Percentiles rank a stretch among this genome's conserved stretches.
phyloP scores from a whole-genome alignment of 805 yeast species.

The Zygotorulaspora danielsina region DNA sequence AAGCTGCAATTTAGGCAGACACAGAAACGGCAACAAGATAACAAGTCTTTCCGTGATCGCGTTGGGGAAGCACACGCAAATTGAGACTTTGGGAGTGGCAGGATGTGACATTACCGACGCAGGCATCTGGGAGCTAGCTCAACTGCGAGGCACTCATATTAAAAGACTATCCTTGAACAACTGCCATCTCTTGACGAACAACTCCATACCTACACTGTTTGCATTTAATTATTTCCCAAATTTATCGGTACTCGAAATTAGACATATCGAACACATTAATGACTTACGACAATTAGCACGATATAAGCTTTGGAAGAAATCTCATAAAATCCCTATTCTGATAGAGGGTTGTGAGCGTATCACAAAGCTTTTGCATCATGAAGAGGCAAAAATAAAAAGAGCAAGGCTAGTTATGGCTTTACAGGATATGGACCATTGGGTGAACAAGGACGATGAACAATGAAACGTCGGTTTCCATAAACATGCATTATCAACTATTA shows the following conservation, averaged over 20 bases:
- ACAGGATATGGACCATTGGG: constrained; percentile 63
- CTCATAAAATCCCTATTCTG: constrained; percentile 47
- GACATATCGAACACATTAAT: constrained; percentile 55
- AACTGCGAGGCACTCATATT: constrained; percentile 45
- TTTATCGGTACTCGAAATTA: constrained; percentile 70
- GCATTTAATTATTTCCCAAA: constrained; percentile 47
- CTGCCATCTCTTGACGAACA: constrained; percentile 57
- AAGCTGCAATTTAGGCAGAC: constrained; percentile 76
- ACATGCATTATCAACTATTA: too few relatives aligned
- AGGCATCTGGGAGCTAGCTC: constrained; percentile 75
- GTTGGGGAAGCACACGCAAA: constrained; percentile 51
- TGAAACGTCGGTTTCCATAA: too few relatives aligned
- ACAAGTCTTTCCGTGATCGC: constrained; percentile 65
- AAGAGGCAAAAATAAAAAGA: constrained; percentile 56
- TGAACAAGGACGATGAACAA: constrained; percentile 43
- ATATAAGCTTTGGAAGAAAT: constrained; percentile 53
- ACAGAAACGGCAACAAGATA: constrained; percentile 57
- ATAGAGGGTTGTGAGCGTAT: constrained; percentile 77
- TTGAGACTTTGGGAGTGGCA: constrained; percentile 77
- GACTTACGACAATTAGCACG: constrained; percentile 62
- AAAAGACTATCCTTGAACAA: constrained; percentile 72
- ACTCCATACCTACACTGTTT: constrained; percentile 50
- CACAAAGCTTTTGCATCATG: constrained; percentile 53
- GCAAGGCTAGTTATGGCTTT: constrained; percentile 54
- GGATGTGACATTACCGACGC: constrained; percentile 80